These are phyloP conservation scores for Xylaria intraflava DNA, from an alignment of 495 filamentous ascomycete genomes.

Conservation along the genomic window DNA sequence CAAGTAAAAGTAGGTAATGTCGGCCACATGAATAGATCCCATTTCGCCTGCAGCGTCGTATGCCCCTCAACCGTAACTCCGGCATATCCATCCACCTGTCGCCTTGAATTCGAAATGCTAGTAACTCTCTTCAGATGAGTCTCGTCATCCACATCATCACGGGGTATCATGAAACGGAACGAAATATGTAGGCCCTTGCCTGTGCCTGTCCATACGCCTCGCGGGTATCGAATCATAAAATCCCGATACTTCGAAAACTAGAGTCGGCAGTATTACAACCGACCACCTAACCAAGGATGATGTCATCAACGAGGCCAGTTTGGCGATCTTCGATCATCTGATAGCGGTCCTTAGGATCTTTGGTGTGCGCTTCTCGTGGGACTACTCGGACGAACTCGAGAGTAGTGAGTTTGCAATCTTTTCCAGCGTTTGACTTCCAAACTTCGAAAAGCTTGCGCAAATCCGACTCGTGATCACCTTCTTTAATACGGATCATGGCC, in stretches of 20 bases:
- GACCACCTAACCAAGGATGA: constrained; percentile 17
- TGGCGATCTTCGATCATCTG: constrained; percentile 13
- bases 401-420: constrained; percentile 2
- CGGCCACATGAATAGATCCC: too few species aligned
- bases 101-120: neutral
- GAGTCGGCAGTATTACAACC: constrained; percentile 37
- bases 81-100: neutral
- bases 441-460: constrained; percentile 15
- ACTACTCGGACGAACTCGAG: constrained; percentile 23
- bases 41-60: too few species aligned
- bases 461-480: constrained; percentile 7
- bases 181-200: neutral
- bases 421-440: constrained; percentile 19
- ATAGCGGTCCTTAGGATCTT: constrained; percentile 11
- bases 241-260: constrained; percentile 46
- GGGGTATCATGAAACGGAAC: constrained; percentile 7
- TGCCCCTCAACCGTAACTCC: neutral
- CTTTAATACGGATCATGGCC: constrained; percentile 24
- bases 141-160: too few species aligned
- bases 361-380: constrained; percentile 9
- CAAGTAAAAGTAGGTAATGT: too few species aligned
- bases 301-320: constrained; percentile 20
- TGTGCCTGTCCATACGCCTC: constrained; percentile 42
- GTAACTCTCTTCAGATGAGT: too few species aligned
- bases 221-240: constrained; percentile 45